phyloP scores from a whole-genome alignment of 305 asterid species.

The Vinca major region DNA sequence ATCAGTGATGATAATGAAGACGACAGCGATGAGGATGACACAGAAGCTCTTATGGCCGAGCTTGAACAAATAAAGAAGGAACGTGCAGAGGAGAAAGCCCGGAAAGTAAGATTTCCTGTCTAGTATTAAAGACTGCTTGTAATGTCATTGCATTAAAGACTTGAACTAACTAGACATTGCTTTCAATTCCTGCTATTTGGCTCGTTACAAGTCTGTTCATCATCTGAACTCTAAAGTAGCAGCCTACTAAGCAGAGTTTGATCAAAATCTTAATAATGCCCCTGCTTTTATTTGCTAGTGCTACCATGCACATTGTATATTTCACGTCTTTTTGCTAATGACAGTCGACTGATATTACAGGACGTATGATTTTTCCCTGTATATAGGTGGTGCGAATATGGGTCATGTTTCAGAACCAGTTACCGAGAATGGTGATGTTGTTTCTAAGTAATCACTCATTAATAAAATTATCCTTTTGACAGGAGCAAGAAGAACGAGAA shows the following conservation, averaged over 20 bases:
- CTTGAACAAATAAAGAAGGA: conserved; percentile 87
- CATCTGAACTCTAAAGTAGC: background rate
- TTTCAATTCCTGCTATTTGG: background rate
- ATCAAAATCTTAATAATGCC: background rate
- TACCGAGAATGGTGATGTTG: background rate
- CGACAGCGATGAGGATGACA: conserved; percentile 76
- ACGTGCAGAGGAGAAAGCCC: conserved; percentile 74
- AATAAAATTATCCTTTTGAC: conserved; percentile 14
- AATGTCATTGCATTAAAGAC: no score
- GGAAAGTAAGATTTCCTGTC: conserved; percentile 39
- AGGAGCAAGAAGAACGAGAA: conserved; percentile 64
- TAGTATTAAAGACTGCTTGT: background rate
- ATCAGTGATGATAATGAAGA: conserved; percentile 55
- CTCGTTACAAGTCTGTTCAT: background rate
- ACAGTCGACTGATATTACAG: background rate
- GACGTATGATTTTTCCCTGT: background rate
- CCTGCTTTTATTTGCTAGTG: background rate
- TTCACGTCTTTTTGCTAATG: background rate
- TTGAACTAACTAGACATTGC: background rate
- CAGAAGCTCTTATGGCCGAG: conserved; percentile 85
- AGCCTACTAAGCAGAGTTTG: background rate
- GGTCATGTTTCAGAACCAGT: background rate
- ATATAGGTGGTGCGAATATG: background rate
- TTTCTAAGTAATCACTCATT: conserved; percentile 25
- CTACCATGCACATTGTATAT: no score